Conservation (phyloP, 169 alveolate species). For the Plasmodium relictum region DNA sequence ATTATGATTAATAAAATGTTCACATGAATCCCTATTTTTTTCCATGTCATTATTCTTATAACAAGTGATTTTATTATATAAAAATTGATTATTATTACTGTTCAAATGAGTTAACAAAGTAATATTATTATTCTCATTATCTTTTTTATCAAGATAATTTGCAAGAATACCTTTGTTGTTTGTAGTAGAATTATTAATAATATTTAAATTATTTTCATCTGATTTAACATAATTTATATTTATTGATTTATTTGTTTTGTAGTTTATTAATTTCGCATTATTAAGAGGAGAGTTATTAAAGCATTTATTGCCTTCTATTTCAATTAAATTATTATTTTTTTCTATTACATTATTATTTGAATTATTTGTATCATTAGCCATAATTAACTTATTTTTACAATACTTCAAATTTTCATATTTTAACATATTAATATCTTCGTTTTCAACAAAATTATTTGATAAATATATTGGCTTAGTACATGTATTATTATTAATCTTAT, state of each 20-base stretch:
- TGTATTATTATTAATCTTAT: slow-evolving; percentile 1
- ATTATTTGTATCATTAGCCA: not conserved
- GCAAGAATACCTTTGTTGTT: slow-evolving; percentile 15
- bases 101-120: slow-evolving; percentile 7
- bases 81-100: not conserved
- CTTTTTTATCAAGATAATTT: slow-evolving; percentile 3
- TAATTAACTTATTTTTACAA: not conserved
- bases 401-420: slow-evolving; percentile 10
- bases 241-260: not conserved
- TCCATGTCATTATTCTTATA: not conserved
- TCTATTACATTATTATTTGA: not conserved
- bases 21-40: slow-evolving; percentile 15
- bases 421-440: not conserved
- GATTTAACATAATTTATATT: too few relatives aligned
- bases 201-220: not conserved
- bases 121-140: not conserved
- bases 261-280: slow-evolving; percentile 15
- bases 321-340: slow-evolving; percentile 1
- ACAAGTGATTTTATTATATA: not conserved
- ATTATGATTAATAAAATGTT: not conserved
- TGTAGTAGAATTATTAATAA: slow-evolving; percentile 2
- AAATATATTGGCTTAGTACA: not conserved
- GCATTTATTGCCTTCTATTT: slow-evolving; percentile 9
- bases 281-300: slow-evolving; percentile 18
- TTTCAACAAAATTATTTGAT: not conserved